A percentile compares a stretch with the other conserved stretches of the same genome.
Evolutionary conservation across 106 monocot species (phyloP).

Genomic region (Apostasia ramifera): DNA sequence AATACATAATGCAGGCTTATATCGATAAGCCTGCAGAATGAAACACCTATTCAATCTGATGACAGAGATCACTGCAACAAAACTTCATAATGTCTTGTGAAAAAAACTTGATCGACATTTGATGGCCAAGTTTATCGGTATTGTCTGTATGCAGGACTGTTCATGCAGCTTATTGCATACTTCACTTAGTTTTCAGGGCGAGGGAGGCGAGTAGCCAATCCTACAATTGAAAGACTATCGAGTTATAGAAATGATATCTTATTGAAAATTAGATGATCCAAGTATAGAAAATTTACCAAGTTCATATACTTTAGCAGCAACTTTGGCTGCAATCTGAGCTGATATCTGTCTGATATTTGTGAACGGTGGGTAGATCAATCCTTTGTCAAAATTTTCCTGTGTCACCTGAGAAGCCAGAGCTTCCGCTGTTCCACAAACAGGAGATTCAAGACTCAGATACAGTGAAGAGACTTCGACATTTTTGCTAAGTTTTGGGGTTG

Average conservation of each 20-base stretch:
- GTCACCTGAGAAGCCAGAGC: constrained; percentile 72
- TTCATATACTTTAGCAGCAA: constrained; percentile 88
- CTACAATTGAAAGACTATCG: constrained; percentile 21
- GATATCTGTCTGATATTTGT: constrained; percentile 85
- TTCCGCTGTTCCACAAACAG: constrained; percentile 42
- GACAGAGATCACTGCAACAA: no score
- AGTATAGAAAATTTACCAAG: constrained; percentile 33
- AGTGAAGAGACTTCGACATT: no score
- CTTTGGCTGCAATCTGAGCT: constrained; percentile 75
- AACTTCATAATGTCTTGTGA: no score
- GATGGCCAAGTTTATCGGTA: constrained; percentile 35
- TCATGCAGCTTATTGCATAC: constrained; percentile 91
- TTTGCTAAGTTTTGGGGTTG: no score
- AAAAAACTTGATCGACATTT: no score
- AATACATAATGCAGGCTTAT: no score
- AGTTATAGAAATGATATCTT: no score
- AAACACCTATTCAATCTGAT: no score
- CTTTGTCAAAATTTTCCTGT: constrained; percentile 60
- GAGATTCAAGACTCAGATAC: background rate
- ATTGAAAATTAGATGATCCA: no score
- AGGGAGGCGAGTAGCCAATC: constrained; percentile 68
- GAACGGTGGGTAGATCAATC: constrained; percentile 82
- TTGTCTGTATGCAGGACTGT: constrained; percentile 66
- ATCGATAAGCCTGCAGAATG: no score
- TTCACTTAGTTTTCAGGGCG: constrained; percentile 62